Conservation (phyloP, 2,329 filamentous ascomycete species). For the Aureobasidium sp. region DNA sequence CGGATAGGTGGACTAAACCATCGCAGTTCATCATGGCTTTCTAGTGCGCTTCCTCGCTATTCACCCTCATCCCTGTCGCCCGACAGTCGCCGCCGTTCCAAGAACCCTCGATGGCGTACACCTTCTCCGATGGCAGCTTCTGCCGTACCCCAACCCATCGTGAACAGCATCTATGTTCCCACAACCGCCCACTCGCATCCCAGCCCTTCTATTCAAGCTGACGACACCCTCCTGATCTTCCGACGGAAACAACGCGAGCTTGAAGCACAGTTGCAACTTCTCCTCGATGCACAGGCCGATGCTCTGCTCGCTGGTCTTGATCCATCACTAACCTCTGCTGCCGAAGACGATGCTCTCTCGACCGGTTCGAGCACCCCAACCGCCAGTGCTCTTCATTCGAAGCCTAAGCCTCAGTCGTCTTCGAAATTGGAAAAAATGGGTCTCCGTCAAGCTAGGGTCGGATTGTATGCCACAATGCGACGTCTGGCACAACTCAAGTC, state of each 20-base stretch:
- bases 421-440: constrained; percentile 48
- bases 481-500: constrained; percentile 58
- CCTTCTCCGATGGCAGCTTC: constrained; percentile 26
- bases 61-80: constrained; percentile 8
- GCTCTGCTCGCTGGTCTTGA: constrained; percentile 44
- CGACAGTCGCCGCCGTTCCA: neutral
- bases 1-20: neutral
- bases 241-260: constrained; percentile 38
- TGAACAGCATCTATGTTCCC: constrained; percentile 24
- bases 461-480: constrained; percentile 55
- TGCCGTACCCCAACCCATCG: constrained; percentile 29
- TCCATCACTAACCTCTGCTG: constrained; percentile 20
- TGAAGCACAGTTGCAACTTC: constrained; percentile 48
- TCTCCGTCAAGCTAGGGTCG: constrained; percentile 55
- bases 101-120: constrained; percentile 27
- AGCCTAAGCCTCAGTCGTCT: constrained; percentile 16
- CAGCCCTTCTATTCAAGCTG: neutral
- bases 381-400: constrained; percentile 28
- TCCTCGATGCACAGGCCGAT: constrained; percentile 55
- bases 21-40: constrained; percentile 14
- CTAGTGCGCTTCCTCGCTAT: constrained; percentile 6
- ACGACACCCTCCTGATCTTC: constrained; percentile 13
- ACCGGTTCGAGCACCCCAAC: constrained; percentile 44
- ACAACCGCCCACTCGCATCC: neutral
- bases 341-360: constrained; percentile 36